These are phyloP conservation scores for Ophiostoma triangulosporum DNA, from an alignment of 2,329 filamentous ascomycete genomes.

Conservation along the genomic window DNA sequence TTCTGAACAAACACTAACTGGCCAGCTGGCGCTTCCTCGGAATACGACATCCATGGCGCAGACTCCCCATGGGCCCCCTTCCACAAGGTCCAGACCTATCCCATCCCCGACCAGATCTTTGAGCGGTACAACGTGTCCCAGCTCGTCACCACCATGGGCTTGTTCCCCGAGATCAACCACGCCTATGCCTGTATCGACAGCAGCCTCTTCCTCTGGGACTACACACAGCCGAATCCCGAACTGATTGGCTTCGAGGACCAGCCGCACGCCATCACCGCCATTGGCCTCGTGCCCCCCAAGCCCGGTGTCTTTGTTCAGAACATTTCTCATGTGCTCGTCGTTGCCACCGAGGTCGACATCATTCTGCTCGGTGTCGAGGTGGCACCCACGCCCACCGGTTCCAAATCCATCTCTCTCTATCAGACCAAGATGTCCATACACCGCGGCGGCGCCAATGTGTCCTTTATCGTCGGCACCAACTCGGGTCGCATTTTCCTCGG, in stretches of 20 bases:
- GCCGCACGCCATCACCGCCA: constrained; percentile 74
- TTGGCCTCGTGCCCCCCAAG: constrained; percentile 75
- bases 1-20: background rate
- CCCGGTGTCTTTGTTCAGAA: constrained; percentile 73
- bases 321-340: constrained; percentile 78
- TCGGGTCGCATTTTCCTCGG: constrained; percentile 90
- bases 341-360: constrained; percentile 77
- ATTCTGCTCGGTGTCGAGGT: constrained; percentile 75
- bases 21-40: constrained; percentile 74
- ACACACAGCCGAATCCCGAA: constrained; percentile 81
- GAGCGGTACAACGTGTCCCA: constrained; percentile 82
- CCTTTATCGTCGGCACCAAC: constrained; percentile 65
- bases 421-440: constrained; percentile 76
- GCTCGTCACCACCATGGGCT: constrained; percentile 82
- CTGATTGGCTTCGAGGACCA: constrained; percentile 87
- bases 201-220: constrained; percentile 94
- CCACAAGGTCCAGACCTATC: constrained; percentile 72
- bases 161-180: constrained; percentile 89
- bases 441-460: constrained; percentile 63
- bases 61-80: constrained; percentile 75
- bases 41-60: constrained; percentile 66
- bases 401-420: constrained; percentile 64
- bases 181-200: constrained; percentile 96
- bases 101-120: constrained; percentile 83
- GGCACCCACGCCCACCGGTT: constrained; percentile 51